Evolutionary conservation across 768 basidiomycete species (phyloP).

Genomic region (Pleurotus cornucopiae): DNA sequence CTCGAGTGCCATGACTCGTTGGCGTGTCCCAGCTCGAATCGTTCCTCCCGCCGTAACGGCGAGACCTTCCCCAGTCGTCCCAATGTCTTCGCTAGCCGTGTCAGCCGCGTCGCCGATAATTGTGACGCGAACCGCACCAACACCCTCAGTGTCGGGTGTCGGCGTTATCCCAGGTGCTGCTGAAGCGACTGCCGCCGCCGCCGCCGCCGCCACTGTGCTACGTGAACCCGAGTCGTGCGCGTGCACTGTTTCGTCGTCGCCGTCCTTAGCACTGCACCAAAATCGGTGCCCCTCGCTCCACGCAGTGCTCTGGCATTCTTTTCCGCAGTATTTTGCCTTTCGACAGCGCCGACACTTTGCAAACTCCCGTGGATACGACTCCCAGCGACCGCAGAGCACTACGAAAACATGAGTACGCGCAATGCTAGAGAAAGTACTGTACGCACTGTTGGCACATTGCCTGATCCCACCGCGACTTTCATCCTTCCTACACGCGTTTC

Average conservation of each 20-base stretch:
- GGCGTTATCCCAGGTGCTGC: not conserved
- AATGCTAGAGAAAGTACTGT: not conserved
- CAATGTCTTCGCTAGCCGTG: not conserved
- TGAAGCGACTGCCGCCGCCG: slow-evolving; percentile 6
- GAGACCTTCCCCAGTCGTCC: not conserved
- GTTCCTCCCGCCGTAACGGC: slow-evolving; percentile 1
- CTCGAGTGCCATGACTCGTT: slow-evolving; percentile 3
- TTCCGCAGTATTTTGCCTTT: slow-evolving; percentile 98
- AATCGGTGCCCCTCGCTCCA: slow-evolving; percentile 97
- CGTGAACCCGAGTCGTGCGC: slow-evolving; percentile 12
- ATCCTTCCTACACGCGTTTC: slow-evolving; percentile 98
- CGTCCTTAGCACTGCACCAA: slow-evolving; percentile 76
- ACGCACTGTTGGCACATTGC: slow-evolving; percentile 94
- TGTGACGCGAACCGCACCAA: not conserved
- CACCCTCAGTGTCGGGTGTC: not conserved
- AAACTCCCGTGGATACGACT: slow-evolving; percentile 88
- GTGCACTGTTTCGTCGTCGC: slow-evolving; percentile 35
- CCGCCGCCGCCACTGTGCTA: slow-evolving; percentile 10
- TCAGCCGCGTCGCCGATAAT: not conserved
- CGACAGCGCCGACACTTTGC: slow-evolving; percentile 94
- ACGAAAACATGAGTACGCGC: slow-evolving; percentile 7
- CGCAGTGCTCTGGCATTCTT: slow-evolving; percentile 93
- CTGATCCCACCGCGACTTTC: slow-evolving; percentile 88
- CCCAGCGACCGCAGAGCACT: slow-evolving; percentile 97
- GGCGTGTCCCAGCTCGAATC: slow-evolving; percentile 2